phyloP scores from a whole-genome alignment of 768 basidiomycete species.

The Rhizopogon vulgaris region DNA sequence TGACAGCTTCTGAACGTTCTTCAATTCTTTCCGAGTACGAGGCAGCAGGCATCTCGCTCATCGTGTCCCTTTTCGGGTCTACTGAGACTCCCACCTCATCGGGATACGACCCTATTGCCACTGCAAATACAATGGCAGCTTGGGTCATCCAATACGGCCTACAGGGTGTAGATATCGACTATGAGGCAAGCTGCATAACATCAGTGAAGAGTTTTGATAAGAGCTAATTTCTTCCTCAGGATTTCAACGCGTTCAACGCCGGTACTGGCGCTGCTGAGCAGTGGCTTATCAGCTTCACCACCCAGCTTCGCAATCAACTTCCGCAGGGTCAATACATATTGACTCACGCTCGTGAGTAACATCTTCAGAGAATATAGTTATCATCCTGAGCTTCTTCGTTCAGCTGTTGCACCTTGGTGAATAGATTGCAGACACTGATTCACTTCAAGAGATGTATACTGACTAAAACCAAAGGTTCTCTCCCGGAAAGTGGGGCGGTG shows the following conservation, averaged over 20 bases:
- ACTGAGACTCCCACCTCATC: constrained; percentile 35
- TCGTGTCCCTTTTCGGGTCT: constrained; percentile 52
- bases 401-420: constrained; percentile 36
- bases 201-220: background rate
- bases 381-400: background rate
- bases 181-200: constrained; percentile 27
- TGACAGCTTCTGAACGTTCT: constrained; percentile 33
- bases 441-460: background rate
- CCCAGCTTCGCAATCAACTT: constrained; percentile 26
- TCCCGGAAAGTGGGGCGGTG: constrained; percentile 26
- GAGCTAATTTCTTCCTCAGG: constrained; percentile 11
- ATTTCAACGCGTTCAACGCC: constrained; percentile 25
- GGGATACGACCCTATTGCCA: constrained; percentile 31
- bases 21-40: constrained; percentile 41
- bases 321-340: constrained; percentile 28
- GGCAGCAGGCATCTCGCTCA: constrained; percentile 50
- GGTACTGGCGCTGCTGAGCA: constrained; percentile 31
- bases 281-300: constrained; percentile 29
- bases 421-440: background rate
- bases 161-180: constrained; percentile 51
- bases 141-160: constrained; percentile 43
- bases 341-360: constrained; percentile 29
- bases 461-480: constrained; percentile 22
- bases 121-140: constrained; percentile 37
- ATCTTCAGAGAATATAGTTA: background rate